Base-by-base conservation (phyloP, 495 filamentous ascomycete species). In the Daldinia bambusicola region DNA sequence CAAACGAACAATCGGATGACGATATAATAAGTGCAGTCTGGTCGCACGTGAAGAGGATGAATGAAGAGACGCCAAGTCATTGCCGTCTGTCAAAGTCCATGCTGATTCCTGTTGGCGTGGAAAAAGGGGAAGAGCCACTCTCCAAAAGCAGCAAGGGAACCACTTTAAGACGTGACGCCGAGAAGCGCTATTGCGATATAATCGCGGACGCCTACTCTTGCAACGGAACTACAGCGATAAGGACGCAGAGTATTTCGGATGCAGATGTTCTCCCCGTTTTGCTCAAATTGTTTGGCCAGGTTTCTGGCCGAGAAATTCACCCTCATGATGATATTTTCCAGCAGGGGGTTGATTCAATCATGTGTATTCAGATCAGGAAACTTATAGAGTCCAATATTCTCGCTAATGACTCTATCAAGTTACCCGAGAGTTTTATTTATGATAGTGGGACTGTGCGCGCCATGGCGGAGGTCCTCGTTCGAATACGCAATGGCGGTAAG, bases 81-180 rank as follows among this genome's bases (percentile, higher is more conserved):
- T 77, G 81, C 2, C 75, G 78, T 32, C 73, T 88, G 10, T 37
- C 78, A 59, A 78, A 63, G 37, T 75, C 77, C n/a, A 84, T 86
- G 83, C 51, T 88, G 1, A 64, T 85, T 5, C 66, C 81, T 1
- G 75, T 86, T 66, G 59, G 72, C 4, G 34, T 63, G 16, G 52
- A 67, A 22, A 59, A 61, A 6, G 66, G 41, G 6, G 41, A 63
- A 31, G 51, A 67, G 5, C 51, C 63, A 4, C 76, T 87, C 14
- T 67, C 78, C 45, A 88, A 83, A 71, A 88, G 80, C 53, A 87
- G 83, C 55, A 89, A 89, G 75, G 87, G 86, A 0, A 85, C 83
- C 2, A 69, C 84, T 8, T 70, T 89, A 57, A 72, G 86, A 31
- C 67, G 75, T 10, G 71, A 71, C 43, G 83, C 79, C 2, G 82